phyloP scores from a whole-genome alignment of 139 green algal species.

The Eudorina sp. region DNA sequence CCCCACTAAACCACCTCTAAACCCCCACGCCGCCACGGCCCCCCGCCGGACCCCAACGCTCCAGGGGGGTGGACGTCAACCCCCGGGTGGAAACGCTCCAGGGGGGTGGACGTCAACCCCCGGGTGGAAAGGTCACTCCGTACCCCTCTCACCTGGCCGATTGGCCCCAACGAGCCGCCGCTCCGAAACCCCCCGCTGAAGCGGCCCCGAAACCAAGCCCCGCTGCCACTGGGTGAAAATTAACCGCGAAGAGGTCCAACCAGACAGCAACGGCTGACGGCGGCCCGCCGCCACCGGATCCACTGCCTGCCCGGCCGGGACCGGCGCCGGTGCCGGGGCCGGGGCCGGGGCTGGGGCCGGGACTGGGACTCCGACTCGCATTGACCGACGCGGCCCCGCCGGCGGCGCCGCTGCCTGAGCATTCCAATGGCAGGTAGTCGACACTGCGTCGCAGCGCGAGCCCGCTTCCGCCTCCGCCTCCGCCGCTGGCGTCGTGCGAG shows the following conservation, averaged over 20 bases:
- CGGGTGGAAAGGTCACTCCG: too few species aligned
- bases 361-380: not conserved
- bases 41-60: too few species aligned
- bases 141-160: too few species aligned
- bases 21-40: too few species aligned
- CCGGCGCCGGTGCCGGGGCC: not conserved
- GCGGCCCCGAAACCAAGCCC: not conserved
- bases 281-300: not conserved
- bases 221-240: not conserved
- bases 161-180: not conserved
- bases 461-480: not conserved
- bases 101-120: too few species aligned
- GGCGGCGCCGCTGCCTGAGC: not conserved
- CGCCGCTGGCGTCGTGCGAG: not conserved
- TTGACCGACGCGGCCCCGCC: not conserved
- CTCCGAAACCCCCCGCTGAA: not conserved
- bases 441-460: not conserved
- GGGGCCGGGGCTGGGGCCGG: not conserved
- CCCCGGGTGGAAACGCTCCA: too few species aligned
- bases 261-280: not conserved
- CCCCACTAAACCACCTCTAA: too few species aligned
- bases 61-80: too few species aligned
- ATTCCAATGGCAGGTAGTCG: not conserved
- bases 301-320: not conserved
- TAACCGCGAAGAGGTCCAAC: conserved; percentile 23